Evolutionary conservation across 768 basidiomycete species (phyloP).

Genomic region (Lactifluus echinatus): DNA sequence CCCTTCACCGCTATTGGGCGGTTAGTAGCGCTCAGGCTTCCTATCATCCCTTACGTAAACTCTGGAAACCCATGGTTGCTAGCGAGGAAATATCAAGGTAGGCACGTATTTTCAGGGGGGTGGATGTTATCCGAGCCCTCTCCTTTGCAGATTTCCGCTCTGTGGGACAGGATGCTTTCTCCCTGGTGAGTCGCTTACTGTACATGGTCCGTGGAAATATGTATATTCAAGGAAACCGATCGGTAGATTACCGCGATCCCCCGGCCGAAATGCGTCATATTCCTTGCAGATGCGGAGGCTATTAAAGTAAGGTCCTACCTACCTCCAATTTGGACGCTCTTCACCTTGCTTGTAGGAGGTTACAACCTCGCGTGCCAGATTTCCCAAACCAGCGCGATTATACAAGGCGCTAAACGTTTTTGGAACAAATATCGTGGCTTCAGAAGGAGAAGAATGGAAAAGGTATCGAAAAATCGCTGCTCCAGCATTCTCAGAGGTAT

Average conservation of each 20-base stretch:
- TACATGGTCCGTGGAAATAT: neutral
- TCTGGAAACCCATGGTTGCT: neutral
- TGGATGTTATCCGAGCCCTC: neutral
- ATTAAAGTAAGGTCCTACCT: slow-evolving; percentile 8
- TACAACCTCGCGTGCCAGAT: slow-evolving; percentile 38
- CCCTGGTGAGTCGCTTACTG: neutral
- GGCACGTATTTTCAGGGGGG: neutral
- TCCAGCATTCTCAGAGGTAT: slow-evolving; percentile 57
- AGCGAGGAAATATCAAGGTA: neutral
- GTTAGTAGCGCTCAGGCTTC: neutral
- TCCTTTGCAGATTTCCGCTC: slow-evolving; percentile 3
- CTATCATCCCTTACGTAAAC: neutral
- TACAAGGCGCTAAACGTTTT: slow-evolving; percentile 42
- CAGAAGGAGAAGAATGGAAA: no score
- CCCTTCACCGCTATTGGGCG: neutral
- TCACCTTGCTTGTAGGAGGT: slow-evolving; percentile 37
- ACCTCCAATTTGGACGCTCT: neutral
- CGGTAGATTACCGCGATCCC: slow-evolving; percentile 5
- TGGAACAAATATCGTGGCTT: slow-evolving; percentile 57
- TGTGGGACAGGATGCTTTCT: slow-evolving; percentile 5
- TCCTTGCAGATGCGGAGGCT: slow-evolving; percentile 10
- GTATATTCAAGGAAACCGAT: neutral
- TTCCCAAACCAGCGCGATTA: slow-evolving; percentile 45
- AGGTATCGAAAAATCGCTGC: slow-evolving; percentile 52
- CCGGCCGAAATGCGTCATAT: neutral